Percentiles rank a stretch among this genome's conserved stretches.
Conservation (phyloP, 805 yeast genomes). For the Pichia pseudocactophila region DNA sequence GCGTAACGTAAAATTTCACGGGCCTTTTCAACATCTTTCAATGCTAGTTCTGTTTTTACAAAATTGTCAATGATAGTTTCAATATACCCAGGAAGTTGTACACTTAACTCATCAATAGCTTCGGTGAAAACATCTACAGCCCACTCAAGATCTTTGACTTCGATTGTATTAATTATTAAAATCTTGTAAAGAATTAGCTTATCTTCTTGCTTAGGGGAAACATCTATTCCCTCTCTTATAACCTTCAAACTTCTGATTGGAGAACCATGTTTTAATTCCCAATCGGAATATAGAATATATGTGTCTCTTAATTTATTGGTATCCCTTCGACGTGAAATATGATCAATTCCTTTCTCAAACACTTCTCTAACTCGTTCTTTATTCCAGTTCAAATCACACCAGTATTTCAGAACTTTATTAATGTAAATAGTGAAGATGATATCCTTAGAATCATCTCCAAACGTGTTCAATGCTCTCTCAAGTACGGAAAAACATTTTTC, state of each 20-base stretch:
- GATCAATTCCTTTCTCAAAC: conserved; percentile 58
- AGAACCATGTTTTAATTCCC: conserved; percentile 51
- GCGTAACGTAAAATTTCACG: conserved; percentile 55
- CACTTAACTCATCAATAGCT: conserved; percentile 34
- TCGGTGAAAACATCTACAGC: conserved; percentile 42
- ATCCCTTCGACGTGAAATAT: conserved; percentile 1
- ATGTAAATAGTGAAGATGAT: conserved; percentile 71
- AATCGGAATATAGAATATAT: conserved; percentile 46
- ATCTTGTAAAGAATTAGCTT: conserved; percentile 35
- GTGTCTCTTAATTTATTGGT: conserved; percentile 40
- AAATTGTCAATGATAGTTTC: conserved; percentile 43
- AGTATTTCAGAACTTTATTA: conserved; percentile 34
- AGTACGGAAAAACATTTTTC: conserved; percentile 51
- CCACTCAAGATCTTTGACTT: conserved; percentile 32
- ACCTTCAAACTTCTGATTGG: conserved; percentile 40
- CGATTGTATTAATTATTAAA: conserved; percentile 33
- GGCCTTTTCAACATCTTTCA: conserved; percentile 49
- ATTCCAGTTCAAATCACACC: conserved; percentile 26
- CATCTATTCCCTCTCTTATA: conserved; percentile 33
- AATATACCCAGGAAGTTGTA: conserved; percentile 21
- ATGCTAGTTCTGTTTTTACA: conserved; percentile 44
- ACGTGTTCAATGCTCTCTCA: conserved; percentile 58
- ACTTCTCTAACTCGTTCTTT: conserved; percentile 58
- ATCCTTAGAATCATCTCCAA: conserved; percentile 50
- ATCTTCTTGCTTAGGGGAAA: conserved; percentile 22